Evolutionary conservation across 2,329 filamentous ascomycete species (phyloP).

Genomic region (Raffaelea ambrosiae): DNA sequence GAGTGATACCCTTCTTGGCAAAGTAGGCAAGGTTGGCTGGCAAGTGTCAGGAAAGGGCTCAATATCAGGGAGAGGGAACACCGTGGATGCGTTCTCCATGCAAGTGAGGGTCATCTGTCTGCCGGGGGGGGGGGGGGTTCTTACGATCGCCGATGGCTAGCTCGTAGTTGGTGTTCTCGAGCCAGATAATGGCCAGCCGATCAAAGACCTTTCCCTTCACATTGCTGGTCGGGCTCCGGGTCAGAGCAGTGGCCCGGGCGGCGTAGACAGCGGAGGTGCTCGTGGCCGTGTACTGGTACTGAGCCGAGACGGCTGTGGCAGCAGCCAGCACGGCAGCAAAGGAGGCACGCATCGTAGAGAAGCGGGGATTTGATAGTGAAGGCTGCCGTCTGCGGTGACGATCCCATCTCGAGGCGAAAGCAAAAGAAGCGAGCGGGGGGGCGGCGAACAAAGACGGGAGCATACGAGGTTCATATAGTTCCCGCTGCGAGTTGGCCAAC

Average conservation of each 20-base stretch:
- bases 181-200: slow-evolving; percentile 64
- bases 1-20: slow-evolving; percentile 51
- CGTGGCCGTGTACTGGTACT: slow-evolving; percentile 40
- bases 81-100: too few relatives aligned
- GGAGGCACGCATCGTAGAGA: slow-evolving; percentile 8
- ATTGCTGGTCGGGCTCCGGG: slow-evolving; percentile 50
- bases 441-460: neutral
- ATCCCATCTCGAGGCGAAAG: neutral
- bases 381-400: neutral
- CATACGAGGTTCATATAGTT: neutral
- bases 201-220: slow-evolving; percentile 67
- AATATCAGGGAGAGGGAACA: too few relatives aligned
- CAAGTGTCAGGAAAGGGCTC: neutral
- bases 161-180: slow-evolving; percentile 67
- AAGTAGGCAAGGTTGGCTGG: slow-evolving; percentile 45
- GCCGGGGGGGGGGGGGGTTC: slow-evolving; percentile 18
- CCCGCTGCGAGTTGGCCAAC: too few relatives aligned
- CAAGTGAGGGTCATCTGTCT: too few relatives aligned
- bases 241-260: slow-evolving; percentile 52
- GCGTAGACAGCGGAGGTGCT: slow-evolving; percentile 39
- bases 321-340: slow-evolving; percentile 9
- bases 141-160: slow-evolving; percentile 54
- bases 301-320: slow-evolving; percentile 8
- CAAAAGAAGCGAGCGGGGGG: neutral
- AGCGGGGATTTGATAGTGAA: neutral